phyloP scores from a whole-genome alignment of 352 stramenopile genomes.

The Pythium sp. region DNA sequence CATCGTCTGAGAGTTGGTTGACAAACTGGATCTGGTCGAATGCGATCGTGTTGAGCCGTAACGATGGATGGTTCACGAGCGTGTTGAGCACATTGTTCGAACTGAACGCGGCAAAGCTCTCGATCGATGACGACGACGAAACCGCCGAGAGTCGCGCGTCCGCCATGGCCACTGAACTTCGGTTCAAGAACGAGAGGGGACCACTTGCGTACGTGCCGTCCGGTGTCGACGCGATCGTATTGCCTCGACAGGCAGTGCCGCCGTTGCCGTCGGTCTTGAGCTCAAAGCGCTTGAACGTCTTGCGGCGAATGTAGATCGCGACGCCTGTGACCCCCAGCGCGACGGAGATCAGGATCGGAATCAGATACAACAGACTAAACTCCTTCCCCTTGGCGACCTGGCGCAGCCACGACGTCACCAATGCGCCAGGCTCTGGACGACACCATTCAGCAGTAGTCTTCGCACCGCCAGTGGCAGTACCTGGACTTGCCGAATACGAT shows the following conservation, averaged over 20 bases:
- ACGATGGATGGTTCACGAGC: slow-evolving; percentile 22
- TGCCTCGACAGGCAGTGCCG: neutral
- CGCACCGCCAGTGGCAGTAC: neutral
- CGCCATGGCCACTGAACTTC: neutral
- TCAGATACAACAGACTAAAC: slow-evolving; percentile 24
- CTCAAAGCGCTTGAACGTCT: slow-evolving; percentile 18
- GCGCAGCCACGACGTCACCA: slow-evolving; percentile 37
- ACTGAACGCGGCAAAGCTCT: slow-evolving; percentile 24
- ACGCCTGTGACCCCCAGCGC: slow-evolving; percentile 18
- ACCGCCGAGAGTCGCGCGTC: slow-evolving; percentile 9
- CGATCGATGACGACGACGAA: slow-evolving; percentile 17
- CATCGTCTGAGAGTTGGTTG: slow-evolving; percentile 24
- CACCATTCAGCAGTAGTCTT: slow-evolving; percentile 17
- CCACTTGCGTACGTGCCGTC: slow-evolving; percentile 5
- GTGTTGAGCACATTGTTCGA: slow-evolving; percentile 18
- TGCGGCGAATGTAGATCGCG: slow-evolving; percentile 22
- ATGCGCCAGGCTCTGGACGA: slow-evolving; percentile 22
- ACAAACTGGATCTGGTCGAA: slow-evolving; percentile 40
- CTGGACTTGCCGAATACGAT: slow-evolving; percentile 6
- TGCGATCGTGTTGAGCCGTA: slow-evolving; percentile 24
- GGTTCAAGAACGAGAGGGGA: slow-evolving; percentile 1
- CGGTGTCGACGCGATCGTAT: slow-evolving; percentile 1
- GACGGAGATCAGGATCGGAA: slow-evolving; percentile 32
- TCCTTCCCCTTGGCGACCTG: slow-evolving; percentile 19
- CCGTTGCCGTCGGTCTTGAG: neutral